Percentiles rank a stretch among this genome's conserved stretches.
Evolutionary conservation across 2,329 filamentous ascomycete species (phyloP).

Genomic region (Scedosporium boydii): DNA sequence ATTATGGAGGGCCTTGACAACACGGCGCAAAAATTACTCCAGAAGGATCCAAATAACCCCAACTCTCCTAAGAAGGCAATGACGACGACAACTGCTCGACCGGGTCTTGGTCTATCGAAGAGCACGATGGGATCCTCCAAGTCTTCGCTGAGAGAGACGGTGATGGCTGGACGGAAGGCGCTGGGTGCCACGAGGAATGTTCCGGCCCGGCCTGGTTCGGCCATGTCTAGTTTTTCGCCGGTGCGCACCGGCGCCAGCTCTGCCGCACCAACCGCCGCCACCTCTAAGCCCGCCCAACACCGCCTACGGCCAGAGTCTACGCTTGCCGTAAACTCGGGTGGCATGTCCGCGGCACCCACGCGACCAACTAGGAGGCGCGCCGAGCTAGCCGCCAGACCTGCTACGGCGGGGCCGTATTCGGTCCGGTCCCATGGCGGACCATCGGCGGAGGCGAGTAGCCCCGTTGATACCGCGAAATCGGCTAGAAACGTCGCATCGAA

Average conservation of each 20-base stretch:
- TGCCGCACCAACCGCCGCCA: constrained; percentile 23
- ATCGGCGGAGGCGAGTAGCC: constrained; percentile 22
- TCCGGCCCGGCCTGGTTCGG: constrained; percentile 50
- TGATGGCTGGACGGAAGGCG: constrained; percentile 71
- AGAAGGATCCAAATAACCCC: constrained; percentile 77
- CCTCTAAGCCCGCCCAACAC: constrained; percentile 16
- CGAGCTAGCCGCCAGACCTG: constrained; percentile 48
- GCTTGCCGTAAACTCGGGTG: constrained; percentile 38
- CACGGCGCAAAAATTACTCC: constrained; percentile 69
- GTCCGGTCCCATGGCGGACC: constrained; percentile 42
- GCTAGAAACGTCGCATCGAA: not conserved
- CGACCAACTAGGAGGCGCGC: constrained; percentile 49
- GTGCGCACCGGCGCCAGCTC: constrained; percentile 27
- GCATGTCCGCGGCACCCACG: constrained; percentile 56
- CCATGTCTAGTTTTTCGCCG: constrained; percentile 53
- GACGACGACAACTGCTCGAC: constrained; percentile 32
- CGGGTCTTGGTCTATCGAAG: constrained; percentile 52
- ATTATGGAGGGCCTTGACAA: constrained; percentile 72
- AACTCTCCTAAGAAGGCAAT: constrained; percentile 52
- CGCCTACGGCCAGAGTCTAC: constrained; percentile 32
- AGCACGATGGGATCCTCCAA: constrained; percentile 50
- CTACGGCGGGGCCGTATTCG: constrained; percentile 57
- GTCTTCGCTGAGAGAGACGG: constrained; percentile 68
- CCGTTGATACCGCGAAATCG: not conserved
- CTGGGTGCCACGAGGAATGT: constrained; percentile 37